Evolutionary conservation across 129 eudicot genomes (phyloP), one percentile per base, ranked within the genome.

Genomic region (Arctium lappa): DNA sequence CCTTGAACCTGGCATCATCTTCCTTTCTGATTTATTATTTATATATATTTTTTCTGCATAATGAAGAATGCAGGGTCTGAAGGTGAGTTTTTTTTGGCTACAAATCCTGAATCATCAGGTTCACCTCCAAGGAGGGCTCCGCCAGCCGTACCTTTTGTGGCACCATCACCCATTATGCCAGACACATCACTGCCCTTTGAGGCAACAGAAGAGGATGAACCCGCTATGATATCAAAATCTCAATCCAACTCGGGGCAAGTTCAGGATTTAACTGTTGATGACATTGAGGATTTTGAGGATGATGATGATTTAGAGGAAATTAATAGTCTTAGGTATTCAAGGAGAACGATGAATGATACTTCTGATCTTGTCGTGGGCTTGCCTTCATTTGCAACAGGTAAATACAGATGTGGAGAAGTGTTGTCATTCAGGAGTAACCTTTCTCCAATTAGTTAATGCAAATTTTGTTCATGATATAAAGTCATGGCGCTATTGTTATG

Each of bases 371-470:
- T 83, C 4, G 72, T 92, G 75, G 94, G 88, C 10, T 82, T 96
- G 89, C 95, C 99, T 74, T 80, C 94, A 30, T 93, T 96, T 90
- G 83, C 93, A 69, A 93, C 99, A 82, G 99, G 99, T 94, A 89
- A 82, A 74, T 65, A 78, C 53, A 76, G 36, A 80, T 50, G 75
- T 65, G 56, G 70, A 33, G 22, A 56, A 79, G 40, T 63, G 40
- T 72, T 76, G 76, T 76, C 65, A 63, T 44, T 46, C 37, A 79
- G 74, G 71, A 80, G 69, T 11, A 74, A 65, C 37, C 60, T 42
- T 74, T 63, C 33, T 75, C 74, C 9, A 76, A 66, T 80, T 73
- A 56, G 73, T 73, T 72, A 37, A 56, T 81, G 70, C 40, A 56
- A 81, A 46, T 53, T 60, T 29, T 81, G 73, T 60, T 37, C 44